Evolutionary conservation across 2,329 filamentous ascomycete species (phyloP).

Genomic region (Colletotrichum falcatum): DNA sequence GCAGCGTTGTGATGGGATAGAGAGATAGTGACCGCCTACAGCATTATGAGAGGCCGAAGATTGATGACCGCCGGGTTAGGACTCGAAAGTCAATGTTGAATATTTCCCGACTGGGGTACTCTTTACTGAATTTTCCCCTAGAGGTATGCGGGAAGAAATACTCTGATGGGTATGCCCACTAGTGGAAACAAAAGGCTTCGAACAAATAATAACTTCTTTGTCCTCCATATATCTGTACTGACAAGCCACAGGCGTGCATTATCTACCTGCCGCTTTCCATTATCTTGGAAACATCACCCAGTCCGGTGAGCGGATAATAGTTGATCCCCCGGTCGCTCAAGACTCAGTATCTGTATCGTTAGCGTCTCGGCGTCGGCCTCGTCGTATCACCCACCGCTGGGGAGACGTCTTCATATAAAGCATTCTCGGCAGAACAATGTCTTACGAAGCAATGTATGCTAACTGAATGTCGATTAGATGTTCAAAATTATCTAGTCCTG

Average conservation of each 20-base stretch:
- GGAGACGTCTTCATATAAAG: no score
- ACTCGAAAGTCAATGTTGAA: background rate
- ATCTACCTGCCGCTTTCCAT: no score
- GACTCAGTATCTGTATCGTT: background rate
- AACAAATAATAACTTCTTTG: background rate
- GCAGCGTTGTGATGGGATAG: no score
- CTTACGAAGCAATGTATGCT: background rate
- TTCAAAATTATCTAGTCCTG: background rate
- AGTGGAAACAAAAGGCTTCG: background rate
- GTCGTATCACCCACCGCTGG: background rate
- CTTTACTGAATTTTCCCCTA: background rate
- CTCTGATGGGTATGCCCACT: no score
- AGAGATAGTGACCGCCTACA: background rate
- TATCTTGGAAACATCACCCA: background rate
- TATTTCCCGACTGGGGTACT: background rate
- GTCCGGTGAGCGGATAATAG: background rate
- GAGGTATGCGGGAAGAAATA: background rate
- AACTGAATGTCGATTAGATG: rapidly evolving
- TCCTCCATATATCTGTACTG: background rate
- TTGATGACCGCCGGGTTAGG: background rate
- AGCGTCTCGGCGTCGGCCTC: constrained; percentile 4
- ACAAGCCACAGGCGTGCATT: background rate
- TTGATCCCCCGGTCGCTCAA: background rate
- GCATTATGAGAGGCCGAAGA: background rate
- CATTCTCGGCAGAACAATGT: background rate